These are phyloP conservation scores for Coniella vitis DNA, from an alignment of 2,329 filamentous ascomycete species.

Conservation along the genomic window DNA sequence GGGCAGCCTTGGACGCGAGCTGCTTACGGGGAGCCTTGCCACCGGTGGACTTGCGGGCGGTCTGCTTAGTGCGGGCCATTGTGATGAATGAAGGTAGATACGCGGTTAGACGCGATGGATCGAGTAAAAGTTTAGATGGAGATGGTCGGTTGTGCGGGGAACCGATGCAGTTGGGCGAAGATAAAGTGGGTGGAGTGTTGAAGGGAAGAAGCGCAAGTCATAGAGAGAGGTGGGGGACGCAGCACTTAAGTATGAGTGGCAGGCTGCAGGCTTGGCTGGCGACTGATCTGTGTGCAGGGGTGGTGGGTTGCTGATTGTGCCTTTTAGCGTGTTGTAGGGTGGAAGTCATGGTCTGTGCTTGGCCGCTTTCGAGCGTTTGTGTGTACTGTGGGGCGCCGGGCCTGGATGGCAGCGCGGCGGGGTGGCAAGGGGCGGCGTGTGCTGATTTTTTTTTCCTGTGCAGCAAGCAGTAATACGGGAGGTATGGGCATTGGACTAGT, in stretches of 20 bases:
- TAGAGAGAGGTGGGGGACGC: constrained; percentile 36
- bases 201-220: constrained; percentile 29
- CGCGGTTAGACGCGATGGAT: constrained; percentile 19
- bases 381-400: no score
- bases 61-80: constrained; percentile 63
- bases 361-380: not conserved
- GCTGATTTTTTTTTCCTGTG: not conserved
- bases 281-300: constrained; percentile 27
- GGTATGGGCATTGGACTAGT: no score
- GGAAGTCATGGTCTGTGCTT: not conserved
- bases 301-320: constrained; percentile 1
- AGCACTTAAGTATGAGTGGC: constrained; percentile 30
- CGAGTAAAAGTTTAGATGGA: constrained; percentile 21
- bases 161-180: constrained; percentile 19
- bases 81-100: constrained; percentile 23
- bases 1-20: constrained; percentile 97
- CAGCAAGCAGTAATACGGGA: no score
- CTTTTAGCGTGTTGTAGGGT: not conserved
- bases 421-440: not conserved
- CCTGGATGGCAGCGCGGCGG: no score
- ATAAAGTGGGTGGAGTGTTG: constrained; percentile 23
- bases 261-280: constrained; percentile 21
- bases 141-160: constrained; percentile 21
- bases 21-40: constrained; percentile 85
- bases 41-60: constrained; percentile 70